Base-by-base conservation (phyloP, 1,284 basidiomycete genomes). In the Leccinum pseudoinsigne region DNA sequence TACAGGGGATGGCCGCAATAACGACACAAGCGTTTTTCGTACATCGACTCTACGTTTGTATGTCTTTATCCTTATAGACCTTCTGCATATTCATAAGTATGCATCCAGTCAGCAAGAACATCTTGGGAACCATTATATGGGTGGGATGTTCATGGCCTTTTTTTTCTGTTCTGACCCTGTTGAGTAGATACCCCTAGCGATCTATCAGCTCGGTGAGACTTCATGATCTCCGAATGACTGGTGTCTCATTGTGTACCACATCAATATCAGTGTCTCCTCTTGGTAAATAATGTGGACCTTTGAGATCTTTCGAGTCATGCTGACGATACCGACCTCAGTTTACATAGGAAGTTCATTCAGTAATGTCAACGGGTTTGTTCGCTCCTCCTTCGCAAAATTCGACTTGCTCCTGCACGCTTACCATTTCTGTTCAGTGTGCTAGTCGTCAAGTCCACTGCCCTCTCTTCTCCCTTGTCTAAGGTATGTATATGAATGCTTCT, bases 21-120 rank as follows among this genome's bases (percentile, higher is more conserved):
- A 6, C 5, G 16, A 61, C 67, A 2, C 68, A 72, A 34, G 60
- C 59, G 0, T 69, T 61, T 56, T 70, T 69, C 16, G 26, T 68
- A 10, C 34, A 64, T 38, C 60, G 69, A 14, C 51, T 68, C 11
- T 68, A 69, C 14, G 2, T 58, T 18, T 64, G 66, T 67, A n/a
- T 5, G 67, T 57, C 9, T 28, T 14, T 2, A 28, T 18, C 54
- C 14, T 2, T 51, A 14, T 23, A 23, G 8, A 51, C 23, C 21
- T 23, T 50, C 47, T 23, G 47, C 47, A 45, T 31, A 18, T 31
- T 68, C 34, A 68, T 16, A 6, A 2, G 2, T 0, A 2, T 23
- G 14, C 12, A 16, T 28, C 5, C 23, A 71, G 68, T 70, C 11
- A 68, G 55, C 11, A 70, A 42, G 12, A 61, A 54, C 1, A 34